A percentile compares a stretch with the other conserved stretches of the same genome.
Conservation (phyloP, 1,284 basidiomycete genomes). For the Ceratobasidium theobromae region DNA sequence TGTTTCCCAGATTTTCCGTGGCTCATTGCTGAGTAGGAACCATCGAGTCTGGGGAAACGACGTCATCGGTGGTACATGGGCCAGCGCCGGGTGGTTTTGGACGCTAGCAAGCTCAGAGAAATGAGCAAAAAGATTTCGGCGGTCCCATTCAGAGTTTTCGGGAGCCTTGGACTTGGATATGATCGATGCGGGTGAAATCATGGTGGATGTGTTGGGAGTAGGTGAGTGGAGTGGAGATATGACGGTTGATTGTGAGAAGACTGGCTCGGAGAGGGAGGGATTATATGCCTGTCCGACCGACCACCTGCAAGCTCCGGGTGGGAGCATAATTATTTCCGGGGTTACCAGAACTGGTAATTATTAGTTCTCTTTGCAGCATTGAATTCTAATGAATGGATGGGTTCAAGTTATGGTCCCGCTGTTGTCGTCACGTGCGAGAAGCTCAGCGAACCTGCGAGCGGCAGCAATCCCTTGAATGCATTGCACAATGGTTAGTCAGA, state of each 20-base stretch:
- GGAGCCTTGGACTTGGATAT: neutral
- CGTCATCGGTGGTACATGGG: neutral
- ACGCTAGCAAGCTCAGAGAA: constrained; percentile 16
- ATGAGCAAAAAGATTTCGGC: neutral
- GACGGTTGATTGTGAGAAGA: neutral
- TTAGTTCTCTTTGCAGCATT: no score
- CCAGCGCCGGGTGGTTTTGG: neutral
- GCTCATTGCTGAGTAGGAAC: neutral
- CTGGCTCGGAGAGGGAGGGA: neutral
- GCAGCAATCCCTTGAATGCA: no score
- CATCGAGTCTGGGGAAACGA: neutral
- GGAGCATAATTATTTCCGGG: no score
- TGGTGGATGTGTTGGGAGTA: neutral
- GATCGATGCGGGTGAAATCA: no score
- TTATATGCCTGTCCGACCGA: neutral
- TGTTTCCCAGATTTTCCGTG: neutral
- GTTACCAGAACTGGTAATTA: neutral
- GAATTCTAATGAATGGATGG: no score
- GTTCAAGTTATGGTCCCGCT: no score
- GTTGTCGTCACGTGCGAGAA: no score
- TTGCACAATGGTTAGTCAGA: no score
- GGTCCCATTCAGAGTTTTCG: constrained; percentile 1
- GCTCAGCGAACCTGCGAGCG: no score
- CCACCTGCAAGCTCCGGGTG: no score
- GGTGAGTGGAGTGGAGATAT: neutral